phyloP scores from a whole-genome alignment of 1,284 basidiomycete genomes.

The Rhodofomes roseus region DNA sequence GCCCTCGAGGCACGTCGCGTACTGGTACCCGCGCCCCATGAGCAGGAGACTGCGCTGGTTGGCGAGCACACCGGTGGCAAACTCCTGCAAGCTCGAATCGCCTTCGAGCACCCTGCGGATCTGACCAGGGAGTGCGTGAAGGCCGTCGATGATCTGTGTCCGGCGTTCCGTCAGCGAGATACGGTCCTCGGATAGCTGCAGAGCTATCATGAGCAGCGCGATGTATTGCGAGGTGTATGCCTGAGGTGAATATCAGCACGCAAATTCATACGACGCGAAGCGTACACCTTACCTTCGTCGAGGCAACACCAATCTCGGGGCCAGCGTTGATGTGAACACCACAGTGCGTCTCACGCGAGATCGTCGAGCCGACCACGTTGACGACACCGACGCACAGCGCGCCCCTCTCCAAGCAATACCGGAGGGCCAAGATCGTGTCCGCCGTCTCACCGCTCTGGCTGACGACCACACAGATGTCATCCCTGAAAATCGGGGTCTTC shows the following conservation, averaged over 20 bases:
- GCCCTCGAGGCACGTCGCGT: slow-evolving; percentile 96
- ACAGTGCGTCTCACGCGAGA: slow-evolving; percentile 98
- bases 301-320: slow-evolving; percentile 98
- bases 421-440: slow-evolving; percentile 94
- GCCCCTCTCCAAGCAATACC: slow-evolving; percentile 96
- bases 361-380: slow-evolving; percentile 97
- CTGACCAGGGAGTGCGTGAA: slow-evolving; percentile 87
- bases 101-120: slow-evolving; percentile 87
- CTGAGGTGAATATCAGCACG: slow-evolving; percentile 34
- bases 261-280: background rate
- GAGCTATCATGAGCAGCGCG: slow-evolving; percentile 96
- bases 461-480: slow-evolving; percentile 96
- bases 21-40: slow-evolving; percentile 99
- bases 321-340: slow-evolving; percentile 99
- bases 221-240: slow-evolving; percentile 99
- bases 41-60: slow-evolving; percentile 90
- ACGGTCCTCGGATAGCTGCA: slow-evolving; percentile 96
- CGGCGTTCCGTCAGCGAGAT: slow-evolving; percentile 90
- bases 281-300: slow-evolving; percentile 77
- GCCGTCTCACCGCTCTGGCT: slow-evolving; percentile 99
- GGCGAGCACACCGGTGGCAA: slow-evolving; percentile 76
- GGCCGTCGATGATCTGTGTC: slow-evolving; percentile 91
- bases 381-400: slow-evolving; percentile 96
- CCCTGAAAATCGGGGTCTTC: slow-evolving; percentile 99
- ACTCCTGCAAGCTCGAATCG: slow-evolving; percentile 78